Conservation (phyloP, 1,284 basidiomycete genomes). For the Leccinum huronense region DNA sequence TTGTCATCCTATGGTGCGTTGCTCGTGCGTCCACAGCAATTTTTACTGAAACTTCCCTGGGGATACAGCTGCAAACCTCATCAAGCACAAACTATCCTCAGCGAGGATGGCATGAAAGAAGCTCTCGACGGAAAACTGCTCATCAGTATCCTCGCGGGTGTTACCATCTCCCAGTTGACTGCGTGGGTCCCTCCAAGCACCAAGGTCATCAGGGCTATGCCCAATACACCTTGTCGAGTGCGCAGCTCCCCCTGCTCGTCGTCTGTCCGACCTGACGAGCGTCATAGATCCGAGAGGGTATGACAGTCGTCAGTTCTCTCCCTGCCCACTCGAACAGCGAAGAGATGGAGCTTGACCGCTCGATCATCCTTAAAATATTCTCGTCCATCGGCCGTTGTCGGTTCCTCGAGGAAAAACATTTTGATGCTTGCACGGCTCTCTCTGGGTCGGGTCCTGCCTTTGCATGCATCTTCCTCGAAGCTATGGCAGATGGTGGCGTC, state of each 20-base stretch:
- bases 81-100: conserved; percentile 74
- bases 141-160: conserved; percentile 95
- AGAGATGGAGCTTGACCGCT: conserved; percentile 57
- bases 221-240: conserved; percentile 97
- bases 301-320: conserved; percentile 86
- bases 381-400: conserved; percentile 92
- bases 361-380: conserved; percentile 90
- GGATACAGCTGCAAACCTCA: conserved; percentile 87
- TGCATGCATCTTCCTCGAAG: conserved; percentile 94
- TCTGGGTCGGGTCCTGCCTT: conserved; percentile 97
- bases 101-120: conserved; percentile 78
- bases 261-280: conserved; percentile 6
- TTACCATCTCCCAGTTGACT: conserved; percentile 82
- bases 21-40: background rate
- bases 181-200: conserved; percentile 76
- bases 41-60: conserved; percentile 3
- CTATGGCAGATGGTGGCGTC: conserved; percentile 98
- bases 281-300: conserved; percentile 89
- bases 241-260: conserved; percentile 18
- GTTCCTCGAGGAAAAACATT: conserved; percentile 95
- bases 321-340: conserved; percentile 47
- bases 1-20: conserved; percentile 83
- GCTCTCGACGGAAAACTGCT: conserved; percentile 89
- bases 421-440: conserved; percentile 97
- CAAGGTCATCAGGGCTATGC: conserved; percentile 94